Conservation (phyloP, 192 early-diverging fungal species). For the Paraglomus brasilianum region DNA sequence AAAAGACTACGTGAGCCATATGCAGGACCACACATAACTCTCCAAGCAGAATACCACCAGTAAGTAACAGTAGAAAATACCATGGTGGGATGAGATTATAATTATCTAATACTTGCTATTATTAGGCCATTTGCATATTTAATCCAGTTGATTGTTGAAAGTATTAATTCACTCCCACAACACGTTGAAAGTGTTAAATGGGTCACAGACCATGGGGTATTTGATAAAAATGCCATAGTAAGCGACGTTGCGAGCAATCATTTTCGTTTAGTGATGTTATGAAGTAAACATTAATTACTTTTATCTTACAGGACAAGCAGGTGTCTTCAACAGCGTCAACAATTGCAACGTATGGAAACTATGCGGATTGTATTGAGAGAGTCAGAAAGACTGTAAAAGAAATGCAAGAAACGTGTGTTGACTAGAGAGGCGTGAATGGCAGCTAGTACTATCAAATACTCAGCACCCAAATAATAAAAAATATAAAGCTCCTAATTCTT, state of each 20-base stretch:
- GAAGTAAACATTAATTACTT: background rate
- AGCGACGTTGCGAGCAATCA: background rate
- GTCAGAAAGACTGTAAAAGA: slow-evolving; percentile 21
- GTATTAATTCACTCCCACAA: slow-evolving; percentile 12
- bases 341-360: slow-evolving; percentile 29
- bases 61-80: background rate
- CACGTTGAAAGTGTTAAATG: slow-evolving; percentile 15
- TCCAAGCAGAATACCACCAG: slow-evolving; percentile 27
- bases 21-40: slow-evolving; percentile 19
- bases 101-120: background rate
- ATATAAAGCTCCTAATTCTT: no score
- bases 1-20: slow-evolving; percentile 17
- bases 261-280: background rate
- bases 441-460: no score
- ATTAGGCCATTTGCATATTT: slow-evolving; percentile 10
- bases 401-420: background rate
- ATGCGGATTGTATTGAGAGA: slow-evolving; percentile 24
- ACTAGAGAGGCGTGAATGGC: no score
- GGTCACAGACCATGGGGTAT: background rate
- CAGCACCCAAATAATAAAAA: no score
- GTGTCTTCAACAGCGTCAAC: background rate
- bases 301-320: slow-evolving; percentile 1
- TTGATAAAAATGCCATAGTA: slow-evolving; percentile 12
- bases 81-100: background rate
- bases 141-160: slow-evolving; percentile 9